These are phyloP conservation scores for Vitis hybrid DNA, from an alignment of 177 flowering plant genomes.

Conservation along the genomic window DNA sequence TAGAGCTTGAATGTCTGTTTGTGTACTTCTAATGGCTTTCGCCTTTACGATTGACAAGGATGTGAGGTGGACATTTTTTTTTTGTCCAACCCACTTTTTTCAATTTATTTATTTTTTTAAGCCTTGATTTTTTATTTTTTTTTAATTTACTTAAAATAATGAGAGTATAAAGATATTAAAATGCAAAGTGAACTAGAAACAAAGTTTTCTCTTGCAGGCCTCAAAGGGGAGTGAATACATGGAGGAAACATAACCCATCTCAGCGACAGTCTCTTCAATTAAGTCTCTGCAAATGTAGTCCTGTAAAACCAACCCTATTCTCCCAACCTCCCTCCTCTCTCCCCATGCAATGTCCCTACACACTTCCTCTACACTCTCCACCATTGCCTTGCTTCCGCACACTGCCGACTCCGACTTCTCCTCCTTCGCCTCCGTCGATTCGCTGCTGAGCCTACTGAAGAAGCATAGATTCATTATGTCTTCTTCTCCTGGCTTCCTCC, in stretches of 20 bases:
- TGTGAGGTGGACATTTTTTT: no score
- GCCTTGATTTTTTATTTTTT: no score
- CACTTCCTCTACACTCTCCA: constrained; percentile 53
- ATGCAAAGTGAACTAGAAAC: constrained; percentile 32
- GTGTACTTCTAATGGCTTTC: no score
- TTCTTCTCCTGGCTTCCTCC: constrained; percentile 21
- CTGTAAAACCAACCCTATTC: constrained; percentile 60
- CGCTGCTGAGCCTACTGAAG: neutral
- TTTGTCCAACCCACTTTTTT: no score
- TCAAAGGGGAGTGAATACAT: constrained; percentile 35
- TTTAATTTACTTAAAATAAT: no score
- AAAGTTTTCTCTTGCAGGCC: constrained; percentile 56
- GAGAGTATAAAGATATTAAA: neutral
- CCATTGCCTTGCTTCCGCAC: constrained; percentile 49
- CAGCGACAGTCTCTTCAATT: constrained; percentile 58
- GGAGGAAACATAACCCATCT: constrained; percentile 23
- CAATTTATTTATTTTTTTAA: no score
- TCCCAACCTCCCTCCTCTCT: constrained; percentile 53
- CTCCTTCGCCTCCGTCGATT: neutral
- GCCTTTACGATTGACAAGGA: no score
- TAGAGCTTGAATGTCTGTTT: no score
- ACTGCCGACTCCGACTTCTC: neutral
- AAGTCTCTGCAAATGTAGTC: constrained; percentile 54
- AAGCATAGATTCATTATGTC: constrained; percentile 5
- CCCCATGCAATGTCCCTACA: constrained; percentile 59